A percentile compares a stretch with the other conserved stretches of the same genome.
phyloP scores from a whole-genome alignment of 2,329 filamentous ascomycete genomes.

The Alternaria angustiovoidea region DNA sequence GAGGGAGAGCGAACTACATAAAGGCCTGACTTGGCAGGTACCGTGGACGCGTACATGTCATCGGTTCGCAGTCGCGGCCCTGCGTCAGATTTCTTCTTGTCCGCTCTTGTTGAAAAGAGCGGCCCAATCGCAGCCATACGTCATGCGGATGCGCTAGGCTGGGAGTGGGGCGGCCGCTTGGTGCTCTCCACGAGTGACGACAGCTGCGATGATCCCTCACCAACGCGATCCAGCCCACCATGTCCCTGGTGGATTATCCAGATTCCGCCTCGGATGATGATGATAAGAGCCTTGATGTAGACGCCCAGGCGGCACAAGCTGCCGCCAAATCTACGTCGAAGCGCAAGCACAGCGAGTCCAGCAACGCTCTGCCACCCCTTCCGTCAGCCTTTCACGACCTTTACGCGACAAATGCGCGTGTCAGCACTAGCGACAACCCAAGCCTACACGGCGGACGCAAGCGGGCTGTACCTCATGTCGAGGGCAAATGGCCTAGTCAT shows the following conservation, averaged over 20 bases:
- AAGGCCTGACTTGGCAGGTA: slow-evolving; percentile 45
- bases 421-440: slow-evolving; percentile 82
- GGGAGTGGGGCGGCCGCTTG: slow-evolving; percentile 26
- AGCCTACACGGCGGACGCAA: slow-evolving; percentile 84
- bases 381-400: slow-evolving; percentile 85
- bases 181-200: slow-evolving; percentile 27
- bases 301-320: slow-evolving; percentile 19
- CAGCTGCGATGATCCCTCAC: slow-evolving; percentile 24
- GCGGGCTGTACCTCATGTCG: slow-evolving; percentile 81
- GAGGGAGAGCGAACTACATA: slow-evolving; percentile 28
- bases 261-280: slow-evolving; percentile 67
- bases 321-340: slow-evolving; percentile 30
- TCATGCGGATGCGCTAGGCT: slow-evolving; percentile 38
- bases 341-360: slow-evolving; percentile 41
- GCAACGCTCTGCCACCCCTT: slow-evolving; percentile 70
- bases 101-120: slow-evolving; percentile 16
- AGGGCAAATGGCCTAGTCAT: slow-evolving; percentile 92
- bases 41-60: slow-evolving; percentile 43
- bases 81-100: slow-evolving; percentile 22
- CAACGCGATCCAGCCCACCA: slow-evolving; percentile 30
- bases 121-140: slow-evolving; percentile 32
- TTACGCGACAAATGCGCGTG: slow-evolving; percentile 82
- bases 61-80: slow-evolving; percentile 28
- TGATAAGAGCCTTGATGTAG: slow-evolving; percentile 25
- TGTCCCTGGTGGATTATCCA: slow-evolving; percentile 46